These are phyloP conservation scores for Verticillium klebahnii DNA, from an alignment of 2,329 filamentous ascomycete species.

Conservation along the genomic window DNA sequence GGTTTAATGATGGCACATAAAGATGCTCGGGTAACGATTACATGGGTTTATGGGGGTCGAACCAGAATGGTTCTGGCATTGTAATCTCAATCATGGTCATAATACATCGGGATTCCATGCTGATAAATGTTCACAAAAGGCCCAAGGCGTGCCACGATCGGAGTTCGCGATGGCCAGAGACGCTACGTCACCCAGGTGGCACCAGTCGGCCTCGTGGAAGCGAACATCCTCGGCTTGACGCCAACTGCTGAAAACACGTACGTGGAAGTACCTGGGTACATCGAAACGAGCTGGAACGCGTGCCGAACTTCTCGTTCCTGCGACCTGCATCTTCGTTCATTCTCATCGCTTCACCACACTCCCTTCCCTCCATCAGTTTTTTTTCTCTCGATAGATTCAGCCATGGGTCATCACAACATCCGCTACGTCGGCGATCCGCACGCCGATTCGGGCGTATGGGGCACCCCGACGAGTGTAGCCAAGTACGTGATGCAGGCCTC, in stretches of 20 bases:
- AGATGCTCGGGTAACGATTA: no score
- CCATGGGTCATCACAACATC: slow-evolving; percentile 30
- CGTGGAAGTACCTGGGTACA: background rate
- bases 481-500: slow-evolving; percentile 24
- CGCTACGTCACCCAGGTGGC: background rate
- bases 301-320: background rate
- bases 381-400: background rate
- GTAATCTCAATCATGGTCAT: no score
- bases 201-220: background rate
- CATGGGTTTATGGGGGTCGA: no score
- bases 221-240: background rate
- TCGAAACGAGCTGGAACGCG: background rate
- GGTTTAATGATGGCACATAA: no score
- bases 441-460: slow-evolving; percentile 29
- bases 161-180: no score
- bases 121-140: no score
- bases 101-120: no score
- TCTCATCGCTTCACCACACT: background rate
- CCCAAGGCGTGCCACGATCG: no score
- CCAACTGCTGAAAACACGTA: background rate
- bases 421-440: slow-evolving; percentile 28
- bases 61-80: no score
- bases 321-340: background rate
- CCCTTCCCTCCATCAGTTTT: background rate
- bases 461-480: slow-evolving; percentile 32